phyloP scores from a whole-genome alignment of 495 filamentous ascomycete genomes.

The Annulohypoxylon maeteangense region DNA sequence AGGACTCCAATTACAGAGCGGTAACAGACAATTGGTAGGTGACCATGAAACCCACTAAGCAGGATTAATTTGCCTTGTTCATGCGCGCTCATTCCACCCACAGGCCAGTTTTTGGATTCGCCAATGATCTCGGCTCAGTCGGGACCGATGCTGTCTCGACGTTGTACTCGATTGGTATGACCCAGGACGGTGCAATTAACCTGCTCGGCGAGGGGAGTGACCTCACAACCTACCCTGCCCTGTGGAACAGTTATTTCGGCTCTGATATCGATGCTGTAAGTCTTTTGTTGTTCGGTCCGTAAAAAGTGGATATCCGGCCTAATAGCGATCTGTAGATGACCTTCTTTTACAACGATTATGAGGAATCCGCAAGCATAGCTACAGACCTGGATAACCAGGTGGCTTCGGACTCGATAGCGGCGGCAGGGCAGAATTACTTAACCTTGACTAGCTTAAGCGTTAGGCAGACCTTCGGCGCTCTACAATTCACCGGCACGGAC shows the following conservation, averaged over 20 bases:
- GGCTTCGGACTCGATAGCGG: slow-evolving; percentile 73
- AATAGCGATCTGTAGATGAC: slow-evolving; percentile 51
- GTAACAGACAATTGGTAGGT: slow-evolving; percentile 74
- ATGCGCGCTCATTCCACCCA: slow-evolving; percentile 28
- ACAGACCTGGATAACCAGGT: slow-evolving; percentile 75
- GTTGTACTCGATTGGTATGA: slow-evolving; percentile 83
- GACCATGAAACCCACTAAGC: not conserved
- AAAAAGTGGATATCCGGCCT: slow-evolving; percentile 6
- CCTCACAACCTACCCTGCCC: slow-evolving; percentile 73
- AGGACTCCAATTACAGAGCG: slow-evolving; percentile 72
- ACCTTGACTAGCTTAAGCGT: slow-evolving; percentile 86
- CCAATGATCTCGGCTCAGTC: slow-evolving; percentile 73
- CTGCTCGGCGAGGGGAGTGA: slow-evolving; percentile 76
- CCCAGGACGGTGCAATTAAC: slow-evolving; percentile 80
- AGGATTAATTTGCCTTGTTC: not conserved
- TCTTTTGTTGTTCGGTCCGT: slow-evolving; percentile 10
- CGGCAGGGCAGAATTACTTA: slow-evolving; percentile 75
- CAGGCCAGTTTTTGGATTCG: slow-evolving; percentile 87
- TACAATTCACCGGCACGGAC: slow-evolving; percentile 81
- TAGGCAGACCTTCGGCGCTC: slow-evolving; percentile 88
- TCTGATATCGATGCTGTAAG: slow-evolving; percentile 64
- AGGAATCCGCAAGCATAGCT: slow-evolving; percentile 62
- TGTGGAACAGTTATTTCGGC: slow-evolving; percentile 78
- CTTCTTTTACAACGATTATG: slow-evolving; percentile 80
- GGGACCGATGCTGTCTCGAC: slow-evolving; percentile 46